Base-by-base conservation (phyloP, 495 filamentous ascomycete species). In the Talaromyces thailandensis region DNA sequence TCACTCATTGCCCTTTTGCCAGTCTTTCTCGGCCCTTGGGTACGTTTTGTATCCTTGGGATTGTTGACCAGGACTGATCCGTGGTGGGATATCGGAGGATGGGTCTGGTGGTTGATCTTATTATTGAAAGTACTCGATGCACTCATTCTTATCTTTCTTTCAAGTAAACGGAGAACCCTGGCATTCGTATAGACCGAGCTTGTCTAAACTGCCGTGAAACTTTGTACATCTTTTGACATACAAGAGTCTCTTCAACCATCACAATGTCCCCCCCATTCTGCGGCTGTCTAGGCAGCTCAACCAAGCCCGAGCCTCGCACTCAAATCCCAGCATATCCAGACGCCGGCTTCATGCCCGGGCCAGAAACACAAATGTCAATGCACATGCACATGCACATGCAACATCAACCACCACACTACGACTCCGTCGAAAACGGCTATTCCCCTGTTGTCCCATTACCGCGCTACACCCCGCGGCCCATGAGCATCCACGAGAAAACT, bases 401-500 rank as follows among this genome's bases (percentile, higher is more conserved):
- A 1, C 43, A 48, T 48, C 56, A 64, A 58, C 53, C 32, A 60
- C 57, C 62, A 28, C 56, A 28, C 21, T 58, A 62, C 62, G 68
- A 69, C 67, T 56, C 64, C 9, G 66, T 70, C 31, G 66, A 71
- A 40, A 62, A 64, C 40, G 73, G 73, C 61, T 78, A 77, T 68
- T 57, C 68, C 31, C 68, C 67, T 52, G 68, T 73, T 60, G 68
- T 68, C 48, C 75, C 75, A 9, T 70, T 78, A 50, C 76, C 76
- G 50, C 71, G 72, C 40, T 80, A 80, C 64, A 78, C 77, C 4
- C 70, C 75, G 4, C 75, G 71, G 4, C 75, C 76, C 26, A 66
- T 73, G 62, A 76, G 69, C 65, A 66, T 75, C 40, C 69, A 76
- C 56, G 76, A 79, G 61, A 79, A 79, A 62, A 79, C 75, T 2